Evolutionary conservation across 345 rosid genomes (phyloP).

Genomic region (Carallia pectinifolia): DNA sequence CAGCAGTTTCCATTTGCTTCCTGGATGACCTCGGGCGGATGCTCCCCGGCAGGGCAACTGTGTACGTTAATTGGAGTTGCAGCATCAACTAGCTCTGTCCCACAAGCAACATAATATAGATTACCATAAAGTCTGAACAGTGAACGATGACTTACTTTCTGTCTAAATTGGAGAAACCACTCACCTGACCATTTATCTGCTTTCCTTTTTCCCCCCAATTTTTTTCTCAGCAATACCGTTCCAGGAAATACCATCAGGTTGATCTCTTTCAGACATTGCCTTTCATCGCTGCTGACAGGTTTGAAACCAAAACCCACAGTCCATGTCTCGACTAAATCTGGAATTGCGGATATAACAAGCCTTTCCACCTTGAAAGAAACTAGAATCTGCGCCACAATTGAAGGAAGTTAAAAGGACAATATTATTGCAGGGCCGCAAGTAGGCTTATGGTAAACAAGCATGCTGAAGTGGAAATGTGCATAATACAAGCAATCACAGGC

Average conservation of each 20-base stretch:
- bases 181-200: slow-evolving; percentile 41
- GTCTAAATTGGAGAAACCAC: neutral
- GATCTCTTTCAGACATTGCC: slow-evolving; percentile 47
- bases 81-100: slow-evolving; percentile 6
- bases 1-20: slow-evolving; percentile 8
- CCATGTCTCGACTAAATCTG: slow-evolving; percentile 82
- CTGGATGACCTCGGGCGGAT: slow-evolving; percentile 3
- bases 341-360: slow-evolving; percentile 88
- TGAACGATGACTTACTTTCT: neutral
- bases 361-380: slow-evolving; percentile 73
- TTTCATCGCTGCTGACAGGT: slow-evolving; percentile 56
- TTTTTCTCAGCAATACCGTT: slow-evolving; percentile 62
- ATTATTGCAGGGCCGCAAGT: neutral
- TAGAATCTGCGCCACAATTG: slow-evolving; percentile 54
- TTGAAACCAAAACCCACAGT: slow-evolving; percentile 75
- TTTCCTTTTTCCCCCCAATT: slow-evolving; percentile 31
- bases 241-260: slow-evolving; percentile 94
- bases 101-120: neutral
- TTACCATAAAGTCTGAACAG: neutral
- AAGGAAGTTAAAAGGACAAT: neutral
- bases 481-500: too few relatives aligned
- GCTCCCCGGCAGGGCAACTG: slow-evolving; percentile 3
- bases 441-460: neutral
- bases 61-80: neutral
- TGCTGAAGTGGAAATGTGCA: too few relatives aligned